Evolutionary conservation across 352 stramenopile species (phyloP), one percentile per base, ranked within the genome.

Genomic region (Aphanomyces stellatus): DNA sequence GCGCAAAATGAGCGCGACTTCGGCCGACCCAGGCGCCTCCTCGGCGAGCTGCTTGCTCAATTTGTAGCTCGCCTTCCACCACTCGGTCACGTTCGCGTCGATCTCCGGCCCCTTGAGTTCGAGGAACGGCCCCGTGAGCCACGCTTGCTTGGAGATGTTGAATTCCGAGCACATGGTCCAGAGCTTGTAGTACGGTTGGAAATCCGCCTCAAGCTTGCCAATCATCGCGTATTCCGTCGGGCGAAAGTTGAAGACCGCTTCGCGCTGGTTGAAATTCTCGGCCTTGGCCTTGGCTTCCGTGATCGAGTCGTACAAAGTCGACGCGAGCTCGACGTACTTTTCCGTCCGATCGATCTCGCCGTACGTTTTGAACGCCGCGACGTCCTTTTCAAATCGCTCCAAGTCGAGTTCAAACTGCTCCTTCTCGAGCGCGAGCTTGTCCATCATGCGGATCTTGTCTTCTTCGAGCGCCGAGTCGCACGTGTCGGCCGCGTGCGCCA

Each of bases 151-250:
- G 59, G 78, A 97, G 56, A 90, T 82, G 59, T 96, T 85, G 71
- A 98, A 98, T 69, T 98, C 92, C 37, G 81, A 93, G 67, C 93
- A 94, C 89, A 98, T 97, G 8, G 90, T 98, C 92, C 93, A 98
- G 4, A 98, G 82, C 65, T 96, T 95, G 69, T 95, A 97, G 74
- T 96, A 97, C 25, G 90, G 91, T 13, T 80, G 70, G 40, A 97
- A 95, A 53, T 97, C 84, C 1, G 69, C 72, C 69, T 97, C 88
- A 17, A 97, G 75, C 53, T 93, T 90, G 31, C 69, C 68, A 19
- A 98, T 66, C 22, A 96, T 77, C 30, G 83, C 80, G 69, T 97
- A 98, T 37, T 98, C 91, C 0, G 91, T 97, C 15, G 88, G 87
- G 7, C 86, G 86, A 37, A 98, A 97, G 15, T 91, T 92, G 72